A percentile compares a stretch with the other conserved stretches of the same genome.
These are phyloP conservation scores for Reticulascus tulasneorum DNA, from an alignment of 2,329 filamentous ascomycete genomes.

Conservation along the genomic window DNA sequence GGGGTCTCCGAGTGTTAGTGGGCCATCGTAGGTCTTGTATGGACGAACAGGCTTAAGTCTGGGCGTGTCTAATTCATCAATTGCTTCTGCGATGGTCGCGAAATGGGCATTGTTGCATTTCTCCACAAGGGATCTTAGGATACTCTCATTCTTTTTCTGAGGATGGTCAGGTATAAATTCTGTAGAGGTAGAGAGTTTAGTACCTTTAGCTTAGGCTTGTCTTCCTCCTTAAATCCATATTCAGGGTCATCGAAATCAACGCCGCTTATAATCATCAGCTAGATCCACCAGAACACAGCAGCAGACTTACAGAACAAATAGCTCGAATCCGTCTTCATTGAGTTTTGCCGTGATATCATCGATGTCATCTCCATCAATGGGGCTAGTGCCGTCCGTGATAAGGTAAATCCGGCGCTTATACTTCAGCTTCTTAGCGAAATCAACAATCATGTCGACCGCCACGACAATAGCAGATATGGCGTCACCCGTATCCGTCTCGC, in stretches of 20 bases:
- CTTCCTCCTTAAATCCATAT: conserved; percentile 87
- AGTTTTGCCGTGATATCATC: conserved; percentile 69
- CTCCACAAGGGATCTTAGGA: conserved; percentile 62
- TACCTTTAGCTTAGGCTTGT: conserved; percentile 70
- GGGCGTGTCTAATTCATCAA: conserved; percentile 74
- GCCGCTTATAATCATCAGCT: conserved; percentile 54
- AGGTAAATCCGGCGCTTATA: conserved; percentile 77
- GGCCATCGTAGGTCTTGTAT: conserved; percentile 74
- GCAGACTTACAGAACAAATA: conserved; percentile 68
- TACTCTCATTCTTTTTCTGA: conserved; percentile 66
- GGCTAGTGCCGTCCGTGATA: conserved; percentile 74
- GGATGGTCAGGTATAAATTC: background rate
- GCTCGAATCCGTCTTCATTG: conserved; percentile 70
- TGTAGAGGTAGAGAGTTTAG: conserved; percentile 3
- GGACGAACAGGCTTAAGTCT: conserved; percentile 72
- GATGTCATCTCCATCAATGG: conserved; percentile 69
- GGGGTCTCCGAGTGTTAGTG: conserved; percentile 64
- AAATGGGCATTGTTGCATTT: conserved; percentile 65
- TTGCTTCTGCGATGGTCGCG: conserved; percentile 82
- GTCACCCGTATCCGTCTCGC: conserved; percentile 67
- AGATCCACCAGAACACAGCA: no score
- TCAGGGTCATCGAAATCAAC: conserved; percentile 91
- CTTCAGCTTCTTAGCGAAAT: conserved; percentile 76
- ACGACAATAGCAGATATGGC: conserved; percentile 83
- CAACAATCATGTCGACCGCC: conserved; percentile 80